These are phyloP conservation scores for Parafenestella ontariensis DNA, from an alignment of 2,329 filamentous ascomycete genomes.

Conservation along the genomic window DNA sequence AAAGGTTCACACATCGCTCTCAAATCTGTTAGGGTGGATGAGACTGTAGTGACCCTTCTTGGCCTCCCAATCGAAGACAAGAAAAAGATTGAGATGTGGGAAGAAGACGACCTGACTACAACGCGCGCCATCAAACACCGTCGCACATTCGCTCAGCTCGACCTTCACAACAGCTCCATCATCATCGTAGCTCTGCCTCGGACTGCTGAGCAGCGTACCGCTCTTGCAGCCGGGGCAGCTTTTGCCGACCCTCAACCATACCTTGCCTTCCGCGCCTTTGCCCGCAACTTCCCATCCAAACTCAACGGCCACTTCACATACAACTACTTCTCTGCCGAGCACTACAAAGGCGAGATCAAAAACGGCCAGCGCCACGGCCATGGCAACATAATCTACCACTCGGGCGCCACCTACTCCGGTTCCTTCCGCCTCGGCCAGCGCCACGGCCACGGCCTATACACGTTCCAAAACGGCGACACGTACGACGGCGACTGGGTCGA, in stretches of 20 bases:
- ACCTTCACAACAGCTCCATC: conserved; percentile 42
- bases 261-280: conserved; percentile 50
- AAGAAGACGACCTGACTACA: conserved; percentile 51
- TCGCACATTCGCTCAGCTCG: conserved; percentile 42
- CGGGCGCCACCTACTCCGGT: conserved; percentile 64
- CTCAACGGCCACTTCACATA: conserved; percentile 57
- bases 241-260: conserved; percentile 51
- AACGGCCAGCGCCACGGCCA: conserved; percentile 60
- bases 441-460: conserved; percentile 64
- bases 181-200: conserved; percentile 41
- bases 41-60: conserved; percentile 39
- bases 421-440: conserved; percentile 60
- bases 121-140: conserved; percentile 38
- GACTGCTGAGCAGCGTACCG: conserved; percentile 36
- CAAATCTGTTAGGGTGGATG: conserved; percentile 44
- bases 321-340: conserved; percentile 63
- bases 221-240: conserved; percentile 41
- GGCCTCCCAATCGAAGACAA: conserved; percentile 40
- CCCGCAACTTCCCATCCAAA: conserved; percentile 53
- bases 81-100: conserved; percentile 58
- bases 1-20: conserved; percentile 42
- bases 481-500: conserved; percentile 66
- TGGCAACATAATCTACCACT: conserved; percentile 61
- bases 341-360: conserved; percentile 61
- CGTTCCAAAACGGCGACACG: conserved; percentile 70